Evolutionary conservation across 306 rosid genomes (phyloP).

Genomic region (Acacia confusa): DNA sequence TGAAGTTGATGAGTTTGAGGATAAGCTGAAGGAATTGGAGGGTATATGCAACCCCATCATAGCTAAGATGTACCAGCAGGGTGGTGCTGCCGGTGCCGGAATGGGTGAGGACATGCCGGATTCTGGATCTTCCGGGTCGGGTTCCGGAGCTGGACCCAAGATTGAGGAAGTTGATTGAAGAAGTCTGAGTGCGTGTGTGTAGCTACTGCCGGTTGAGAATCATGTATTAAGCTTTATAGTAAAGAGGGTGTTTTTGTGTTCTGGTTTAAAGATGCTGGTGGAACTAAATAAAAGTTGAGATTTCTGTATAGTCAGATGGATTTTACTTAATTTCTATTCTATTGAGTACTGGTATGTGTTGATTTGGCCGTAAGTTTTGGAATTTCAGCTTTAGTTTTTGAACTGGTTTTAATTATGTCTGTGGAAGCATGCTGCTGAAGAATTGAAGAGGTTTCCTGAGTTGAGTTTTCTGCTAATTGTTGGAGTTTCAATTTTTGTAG

Average conservation of each 20-base stretch:
- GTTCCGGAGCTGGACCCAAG: constrained; percentile 74
- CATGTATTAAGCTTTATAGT: neutral
- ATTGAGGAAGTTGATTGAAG: constrained; percentile 79
- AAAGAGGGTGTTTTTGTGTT: neutral
- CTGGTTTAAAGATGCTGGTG: neutral
- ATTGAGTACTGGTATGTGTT: neutral
- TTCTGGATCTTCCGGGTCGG: constrained; percentile 31
- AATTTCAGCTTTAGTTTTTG: neutral
- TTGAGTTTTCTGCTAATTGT: neutral
- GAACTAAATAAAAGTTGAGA: neutral
- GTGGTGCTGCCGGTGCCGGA: constrained; percentile 34
- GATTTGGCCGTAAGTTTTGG: neutral
- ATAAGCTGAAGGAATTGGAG: constrained; percentile 76
- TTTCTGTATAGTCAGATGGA: neutral
- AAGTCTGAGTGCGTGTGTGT: no score
- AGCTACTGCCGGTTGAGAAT: neutral
- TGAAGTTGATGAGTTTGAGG: constrained; percentile 80
- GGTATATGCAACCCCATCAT: constrained; percentile 74
- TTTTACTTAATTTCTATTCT: neutral
- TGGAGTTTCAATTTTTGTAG: no score
- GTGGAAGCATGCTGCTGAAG: neutral
- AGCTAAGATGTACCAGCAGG: constrained; percentile 69
- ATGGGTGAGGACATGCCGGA: constrained; percentile 39
- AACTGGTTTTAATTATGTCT: neutral
- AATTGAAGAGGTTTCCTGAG: no score